These are phyloP conservation scores for Suhomyces sp. DNA, from an alignment of 805 yeast species.

Conservation along the genomic window DNA sequence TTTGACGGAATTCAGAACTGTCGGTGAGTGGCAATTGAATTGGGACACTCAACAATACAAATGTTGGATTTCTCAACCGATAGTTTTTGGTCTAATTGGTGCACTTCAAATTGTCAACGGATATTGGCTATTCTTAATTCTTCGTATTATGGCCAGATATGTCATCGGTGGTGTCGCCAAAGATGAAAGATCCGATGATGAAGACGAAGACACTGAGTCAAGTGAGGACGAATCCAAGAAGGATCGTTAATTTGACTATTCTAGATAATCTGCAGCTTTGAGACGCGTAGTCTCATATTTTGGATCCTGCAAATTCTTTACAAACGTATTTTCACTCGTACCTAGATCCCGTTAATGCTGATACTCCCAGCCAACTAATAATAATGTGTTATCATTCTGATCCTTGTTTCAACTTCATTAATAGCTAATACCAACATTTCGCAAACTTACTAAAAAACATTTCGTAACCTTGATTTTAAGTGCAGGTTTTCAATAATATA, in stretches of 20 bases:
- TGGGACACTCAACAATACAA: conserved; percentile 93
- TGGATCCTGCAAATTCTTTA: too few relatives aligned
- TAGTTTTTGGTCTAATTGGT: conserved; percentile 73
- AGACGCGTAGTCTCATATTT: too few relatives aligned
- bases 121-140: conserved; percentile 83
- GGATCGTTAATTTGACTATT: conserved; percentile 10
- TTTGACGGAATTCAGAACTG: conserved; percentile 79
- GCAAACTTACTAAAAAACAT: too few relatives aligned
- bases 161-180: conserved; percentile 57
- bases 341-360: too few relatives aligned
- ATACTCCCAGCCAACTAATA: too few relatives aligned
- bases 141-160: conserved; percentile 72
- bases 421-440: too few relatives aligned
- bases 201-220: conserved; percentile 47
- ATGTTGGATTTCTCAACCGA: conserved; percentile 92
- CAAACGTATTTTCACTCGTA: too few relatives aligned
- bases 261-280: too few relatives aligned
- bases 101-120: conserved; percentile 83
- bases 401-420: too few relatives aligned
- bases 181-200: conserved; percentile 89
- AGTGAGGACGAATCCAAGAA: conserved; percentile 22
- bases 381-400: too few relatives aligned
- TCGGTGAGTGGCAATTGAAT: conserved; percentile 77
- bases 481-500: too few relatives aligned
- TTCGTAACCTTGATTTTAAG: too few relatives aligned